Conservation (phyloP, 805 yeast species). For the Candida nemodendra region DNA sequence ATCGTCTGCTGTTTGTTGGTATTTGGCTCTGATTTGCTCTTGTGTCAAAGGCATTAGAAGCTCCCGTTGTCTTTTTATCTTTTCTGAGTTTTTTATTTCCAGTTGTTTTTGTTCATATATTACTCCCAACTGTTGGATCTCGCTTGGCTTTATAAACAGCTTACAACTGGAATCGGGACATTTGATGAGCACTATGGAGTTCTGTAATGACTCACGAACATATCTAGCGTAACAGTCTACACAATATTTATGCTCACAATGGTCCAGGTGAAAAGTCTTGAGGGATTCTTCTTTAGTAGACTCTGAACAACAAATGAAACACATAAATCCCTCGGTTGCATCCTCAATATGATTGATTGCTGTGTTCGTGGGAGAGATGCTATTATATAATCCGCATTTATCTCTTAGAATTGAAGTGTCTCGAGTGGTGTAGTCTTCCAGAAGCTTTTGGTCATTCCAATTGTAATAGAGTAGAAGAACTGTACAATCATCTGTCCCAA, state of each 20-base stretch:
- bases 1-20: slow-evolving; percentile 16
- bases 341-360: slow-evolving; percentile 6
- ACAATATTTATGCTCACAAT: slow-evolving; percentile 76
- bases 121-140: slow-evolving; percentile 34
- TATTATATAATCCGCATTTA: slow-evolving; percentile 31
- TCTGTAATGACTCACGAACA: slow-evolving; percentile 42
- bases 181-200: slow-evolving; percentile 46
- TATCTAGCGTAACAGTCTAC: slow-evolving; percentile 64
- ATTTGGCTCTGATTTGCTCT: slow-evolving; percentile 22
- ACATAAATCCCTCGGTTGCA: slow-evolving; percentile 38
- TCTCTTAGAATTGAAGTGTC: slow-evolving; percentile 32
- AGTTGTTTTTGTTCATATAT: slow-evolving; percentile 12
- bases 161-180: slow-evolving; percentile 67
- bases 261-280: slow-evolving; percentile 43
- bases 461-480: slow-evolving; percentile 46
- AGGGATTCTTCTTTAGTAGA: slow-evolving; percentile 32
- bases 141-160: slow-evolving; percentile 41
- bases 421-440: slow-evolving; percentile 49
- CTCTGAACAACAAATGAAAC: slow-evolving; percentile 75
- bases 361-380: slow-evolving; percentile 36
- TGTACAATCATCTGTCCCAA: slow-evolving; percentile 40
- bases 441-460: slow-evolving; percentile 59
- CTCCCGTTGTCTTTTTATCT: slow-evolving; percentile 1
- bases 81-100: slow-evolving; percentile 9
- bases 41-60: slow-evolving; percentile 15